Evolutionary conservation across 169 alveolate species (phyloP), one percentile per base, ranked within the genome.

Genomic region (Cryptosporidium parvum): DNA sequence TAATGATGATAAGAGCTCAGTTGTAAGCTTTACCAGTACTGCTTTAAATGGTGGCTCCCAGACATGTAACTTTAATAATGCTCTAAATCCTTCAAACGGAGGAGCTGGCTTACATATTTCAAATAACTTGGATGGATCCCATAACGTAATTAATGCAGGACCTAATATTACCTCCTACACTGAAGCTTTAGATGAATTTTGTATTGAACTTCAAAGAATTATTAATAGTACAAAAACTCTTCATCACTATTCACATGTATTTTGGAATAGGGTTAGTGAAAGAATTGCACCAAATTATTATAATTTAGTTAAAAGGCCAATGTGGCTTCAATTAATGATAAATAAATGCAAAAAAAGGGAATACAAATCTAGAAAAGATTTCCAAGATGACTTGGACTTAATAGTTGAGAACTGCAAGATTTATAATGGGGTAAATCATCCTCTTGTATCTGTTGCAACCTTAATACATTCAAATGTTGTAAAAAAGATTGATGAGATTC

Each of bases 231-330:
- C 93, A 29, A 84, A 84, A n/a, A 80, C 89, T 33, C 21, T 86
- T 3, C 86, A 84, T 45, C 93, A 71, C 69, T 65, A 70, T 21
- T 84, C 86, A 70, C 93, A 92, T 93, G 95, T 94, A 1, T 95
- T 95, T 70, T 85, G 93, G 86, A 65, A 86, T 37, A 70, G 96
- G 42, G 93, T 95, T 48, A 94, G 95, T 31, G 97, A 95, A 69
- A 86, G 94, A 51, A 91, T 92, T 52, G 97, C 97, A 16, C 97
- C 97, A 5, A 93, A 93, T 65, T 95, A 95, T 75, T 95, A 94
- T 84, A 75, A 87, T 70, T 68, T 95, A 10, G 94, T 95, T 31
- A 85, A 93, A 92, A 72, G 84, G 51, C 97, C 97, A 59, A 94
- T 95, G 95, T 95, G 97, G 95, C 71, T 95, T 45, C 92, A 94